These are phyloP conservation scores for Saccharomycopsis babjevae DNA, from an alignment of 805 yeast species.

Conservation along the genomic window DNA sequence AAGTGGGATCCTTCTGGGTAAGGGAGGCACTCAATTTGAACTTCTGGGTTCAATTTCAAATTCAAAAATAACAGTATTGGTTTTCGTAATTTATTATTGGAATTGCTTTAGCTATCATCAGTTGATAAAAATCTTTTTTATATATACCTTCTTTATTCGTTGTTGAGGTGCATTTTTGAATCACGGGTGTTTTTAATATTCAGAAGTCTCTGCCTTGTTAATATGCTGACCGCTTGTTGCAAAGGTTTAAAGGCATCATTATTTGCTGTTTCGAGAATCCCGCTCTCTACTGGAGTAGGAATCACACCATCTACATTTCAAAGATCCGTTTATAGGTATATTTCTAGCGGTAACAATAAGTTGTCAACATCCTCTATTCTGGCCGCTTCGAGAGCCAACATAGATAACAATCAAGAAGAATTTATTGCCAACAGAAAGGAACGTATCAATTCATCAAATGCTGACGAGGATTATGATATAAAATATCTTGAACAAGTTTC, in stretches of 20 bases:
- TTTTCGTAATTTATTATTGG: too few species aligned
- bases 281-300: neutral
- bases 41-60: too few species aligned
- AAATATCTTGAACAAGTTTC: constrained; percentile 43
- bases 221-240: neutral
- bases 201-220: neutral
- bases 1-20: neutral
- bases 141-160: too few species aligned
- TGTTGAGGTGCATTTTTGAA: neutral
- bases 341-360: neutral
- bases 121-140: too few species aligned
- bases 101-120: too few species aligned
- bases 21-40: too few species aligned
- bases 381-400: neutral
- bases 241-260: neutral
- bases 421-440: neutral
- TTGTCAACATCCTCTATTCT: neutral
- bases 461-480: neutral
- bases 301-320: neutral
- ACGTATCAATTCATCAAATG: too few species aligned
- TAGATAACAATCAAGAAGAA: neutral
- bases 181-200: neutral
- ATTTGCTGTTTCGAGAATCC: neutral
- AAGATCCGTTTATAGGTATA: neutral
- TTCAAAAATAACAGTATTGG: too few species aligned